Base-by-base conservation (phyloP, 352 stramenopile species). In the Plasmopara muralis region DNA sequence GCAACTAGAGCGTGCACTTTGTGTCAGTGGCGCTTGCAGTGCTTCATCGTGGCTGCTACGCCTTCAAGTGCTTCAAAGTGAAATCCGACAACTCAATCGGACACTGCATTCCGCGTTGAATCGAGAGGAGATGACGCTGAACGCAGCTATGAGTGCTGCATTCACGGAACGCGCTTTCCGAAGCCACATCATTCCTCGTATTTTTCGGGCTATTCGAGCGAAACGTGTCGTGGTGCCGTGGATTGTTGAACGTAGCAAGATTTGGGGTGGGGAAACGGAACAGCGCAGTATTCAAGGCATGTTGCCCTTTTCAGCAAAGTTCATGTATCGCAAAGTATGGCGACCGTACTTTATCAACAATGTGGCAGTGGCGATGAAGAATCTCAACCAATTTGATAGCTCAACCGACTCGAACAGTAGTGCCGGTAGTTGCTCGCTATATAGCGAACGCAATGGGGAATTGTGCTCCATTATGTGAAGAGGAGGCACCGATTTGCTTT, bases 301-400 rank as follows among this genome's bases (percentile, higher is more conserved):
- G 74, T 57, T 93, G 53, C 77, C 82, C 7, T 85, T 89, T 50
- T 86, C 79, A 5, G 77, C 80, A 9, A 72, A 70, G 52, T 87
- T 93, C 60, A 66, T 93, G 48, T 90, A 93, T 55, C 78, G 80
- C 53, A 87, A 88, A 62, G 67, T 93, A 48, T 93, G 82, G 79
- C 75, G 73, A 15, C 82, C 78, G 7, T 92, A 87, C 61, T 92
- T 89, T 53, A 81, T 84, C 63, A 78, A 48, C 57, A 87, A 92
- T 49, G 73, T 92, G 28, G 78, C 77, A 0, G 68, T 83, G 29
- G 74, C 77, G 2, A 89, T 92, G 77, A 86, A 86, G 42, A 85
- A 85, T 61, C 55, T 92, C 18, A 79, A 87, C 62, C 74, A 89
- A 60, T 87, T 87, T 52, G 76, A 69, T 7, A 61, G 66, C 41